Evolutionary conservation across 192 early-diverging fungal species (phyloP).

Genomic region (Obelidium mucronatum): DNA sequence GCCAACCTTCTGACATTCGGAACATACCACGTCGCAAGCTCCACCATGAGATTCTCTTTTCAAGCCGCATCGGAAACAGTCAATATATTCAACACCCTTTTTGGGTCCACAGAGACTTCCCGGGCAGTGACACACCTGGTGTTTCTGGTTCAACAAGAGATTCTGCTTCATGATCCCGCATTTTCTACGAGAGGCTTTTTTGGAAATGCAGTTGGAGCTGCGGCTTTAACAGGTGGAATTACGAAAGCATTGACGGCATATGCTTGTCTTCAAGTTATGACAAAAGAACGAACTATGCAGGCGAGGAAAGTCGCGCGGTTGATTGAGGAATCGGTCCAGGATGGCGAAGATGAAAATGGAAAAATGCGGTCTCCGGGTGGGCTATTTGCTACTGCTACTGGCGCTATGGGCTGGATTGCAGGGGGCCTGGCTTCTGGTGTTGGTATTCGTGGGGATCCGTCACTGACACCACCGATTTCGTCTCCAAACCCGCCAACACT

Average conservation of each 20-base stretch:
- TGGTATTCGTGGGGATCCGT: conserved; percentile 9
- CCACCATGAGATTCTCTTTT: conserved; percentile 62
- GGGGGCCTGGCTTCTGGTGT: conserved; percentile 20
- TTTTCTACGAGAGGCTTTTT: conserved; percentile 30
- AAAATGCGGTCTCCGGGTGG: not conserved
- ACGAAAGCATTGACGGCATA: conserved; percentile 86
- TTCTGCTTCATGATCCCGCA: conserved; percentile 51
- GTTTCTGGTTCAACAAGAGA: conserved; percentile 75
- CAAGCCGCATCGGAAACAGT: conserved; percentile 89
- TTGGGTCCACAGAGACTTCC: conserved; percentile 96
- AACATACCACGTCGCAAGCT: conserved; percentile 78
- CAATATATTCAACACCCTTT: conserved; percentile 87
- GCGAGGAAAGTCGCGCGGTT: conserved; percentile 53
- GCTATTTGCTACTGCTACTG: not conserved
- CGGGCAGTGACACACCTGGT: conserved; percentile 86
- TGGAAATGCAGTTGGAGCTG: conserved; percentile 62
- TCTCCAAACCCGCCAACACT: not conserved
- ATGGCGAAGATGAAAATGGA: not conserved
- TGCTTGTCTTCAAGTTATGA: conserved; percentile 83
- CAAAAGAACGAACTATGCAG: conserved; percentile 63
- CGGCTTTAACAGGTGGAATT: conserved; percentile 75
- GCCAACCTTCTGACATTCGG: conserved; percentile 78
- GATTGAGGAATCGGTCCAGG: not conserved
- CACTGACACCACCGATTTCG: conserved; percentile 6
- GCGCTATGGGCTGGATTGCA: conserved; percentile 7